Conservation (phyloP, 108 stramenopile genomes). For the Asterionellopsis glacialis region DNA sequence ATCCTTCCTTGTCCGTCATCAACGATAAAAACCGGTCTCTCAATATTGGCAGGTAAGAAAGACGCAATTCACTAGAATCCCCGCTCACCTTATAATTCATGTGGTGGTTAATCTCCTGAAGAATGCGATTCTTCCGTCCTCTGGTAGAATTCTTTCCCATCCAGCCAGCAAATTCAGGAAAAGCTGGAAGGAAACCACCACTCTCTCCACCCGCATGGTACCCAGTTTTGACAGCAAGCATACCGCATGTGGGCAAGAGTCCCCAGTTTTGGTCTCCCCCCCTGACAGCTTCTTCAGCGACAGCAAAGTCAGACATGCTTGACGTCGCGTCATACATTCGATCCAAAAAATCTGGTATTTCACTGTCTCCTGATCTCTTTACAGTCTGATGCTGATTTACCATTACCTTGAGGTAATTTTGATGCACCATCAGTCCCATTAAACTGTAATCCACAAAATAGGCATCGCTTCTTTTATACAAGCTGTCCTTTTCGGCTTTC, state of each 20-base stretch:
- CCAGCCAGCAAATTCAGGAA: conserved; percentile 93
- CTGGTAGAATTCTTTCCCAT: conserved; percentile 90
- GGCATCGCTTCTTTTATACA: conserved; percentile 84
- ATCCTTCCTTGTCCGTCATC: conserved; percentile 40
- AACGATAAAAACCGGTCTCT: conserved; percentile 53
- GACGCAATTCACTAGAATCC: conserved; percentile 60
- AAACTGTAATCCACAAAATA: conserved; percentile 96
- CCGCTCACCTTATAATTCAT: conserved; percentile 75
- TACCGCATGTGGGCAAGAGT: conserved; percentile 77
- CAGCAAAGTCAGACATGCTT: conserved; percentile 85
- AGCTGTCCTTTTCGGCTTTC: conserved; percentile 43
- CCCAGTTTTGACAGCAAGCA: conserved; percentile 87
- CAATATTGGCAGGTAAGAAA: conserved; percentile 76
- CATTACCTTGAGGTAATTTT: conserved; percentile 88
- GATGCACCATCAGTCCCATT: conserved; percentile 89
- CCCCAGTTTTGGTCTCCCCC: conserved; percentile 92
- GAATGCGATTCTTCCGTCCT: conserved; percentile 75
- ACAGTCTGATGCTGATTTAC: conserved; percentile 32
- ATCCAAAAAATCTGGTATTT: conserved; percentile 41
- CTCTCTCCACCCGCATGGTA: conserved; percentile 69
- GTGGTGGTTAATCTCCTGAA: conserved; percentile 87
- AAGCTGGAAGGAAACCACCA: conserved; percentile 78
- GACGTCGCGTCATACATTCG: conserved; percentile 74
- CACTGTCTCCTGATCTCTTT: conserved; percentile 39
- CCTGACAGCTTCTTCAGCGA: conserved; percentile 73